These are phyloP conservation scores for Phialophora chinensis DNA, from an alignment of 2,329 filamentous ascomycete species.

Conservation along the genomic window DNA sequence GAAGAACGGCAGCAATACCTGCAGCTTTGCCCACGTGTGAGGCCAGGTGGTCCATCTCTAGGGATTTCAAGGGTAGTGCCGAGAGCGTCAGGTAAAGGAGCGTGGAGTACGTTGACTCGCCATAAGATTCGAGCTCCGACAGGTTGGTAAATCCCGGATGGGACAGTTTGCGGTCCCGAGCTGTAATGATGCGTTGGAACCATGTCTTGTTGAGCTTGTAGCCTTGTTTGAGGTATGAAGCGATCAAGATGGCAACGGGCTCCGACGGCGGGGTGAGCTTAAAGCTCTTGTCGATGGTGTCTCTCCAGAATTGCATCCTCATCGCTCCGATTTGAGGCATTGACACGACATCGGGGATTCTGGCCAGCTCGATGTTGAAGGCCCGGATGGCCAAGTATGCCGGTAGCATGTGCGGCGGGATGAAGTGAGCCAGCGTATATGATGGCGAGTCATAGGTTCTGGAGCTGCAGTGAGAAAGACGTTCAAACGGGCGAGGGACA, in stretches of 20 bases:
- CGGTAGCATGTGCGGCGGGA: conserved; percentile 74
- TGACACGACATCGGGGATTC: conserved; percentile 87
- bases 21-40: conserved; percentile 94
- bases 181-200: conserved; percentile 77
- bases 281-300: conserved; percentile 79
- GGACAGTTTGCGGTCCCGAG: conserved; percentile 80
- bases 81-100: conserved; percentile 87
- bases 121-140: conserved; percentile 79
- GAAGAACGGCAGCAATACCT: conserved; percentile 84
- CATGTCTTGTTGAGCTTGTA: conserved; percentile 69
- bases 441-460: conserved; percentile 90
- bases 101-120: conserved; percentile 93
- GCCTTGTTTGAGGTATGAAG: conserved; percentile 67
- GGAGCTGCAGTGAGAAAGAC: conserved; percentile 14
- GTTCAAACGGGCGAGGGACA: not conserved
- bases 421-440: conserved; percentile 82
- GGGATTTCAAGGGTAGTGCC: conserved; percentile 75
- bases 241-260: conserved; percentile 83
- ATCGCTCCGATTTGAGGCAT: conserved; percentile 84
- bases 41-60: conserved; percentile 89
- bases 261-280: conserved; percentile 82
- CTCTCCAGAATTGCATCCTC: conserved; percentile 94
- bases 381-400: conserved; percentile 89
- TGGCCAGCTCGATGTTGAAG: conserved; percentile 89
- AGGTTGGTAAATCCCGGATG: conserved; percentile 81